These are phyloP conservation scores for Moricandia arvensis DNA, from an alignment of 345 rosid genomes.

Conservation along the genomic window DNA sequence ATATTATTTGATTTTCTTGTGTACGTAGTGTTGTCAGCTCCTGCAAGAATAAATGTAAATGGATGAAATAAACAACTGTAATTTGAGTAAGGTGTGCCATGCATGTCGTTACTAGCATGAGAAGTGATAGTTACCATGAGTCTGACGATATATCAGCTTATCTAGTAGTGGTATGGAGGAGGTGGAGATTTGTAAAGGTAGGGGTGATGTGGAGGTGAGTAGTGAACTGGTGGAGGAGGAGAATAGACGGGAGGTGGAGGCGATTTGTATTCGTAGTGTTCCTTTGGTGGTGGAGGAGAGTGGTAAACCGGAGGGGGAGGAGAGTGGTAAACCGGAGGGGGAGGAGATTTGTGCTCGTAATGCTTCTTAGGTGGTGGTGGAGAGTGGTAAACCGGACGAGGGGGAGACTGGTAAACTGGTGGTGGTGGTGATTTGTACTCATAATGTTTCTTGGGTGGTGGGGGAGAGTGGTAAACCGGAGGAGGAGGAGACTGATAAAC, in stretches of 20 bases:
- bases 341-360: not conserved
- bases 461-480: not conserved
- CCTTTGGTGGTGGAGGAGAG: not conserved
- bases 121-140: not conserved
- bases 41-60: not conserved
- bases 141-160: not conserved
- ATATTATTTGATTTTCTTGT: not conserved
- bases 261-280: not conserved
- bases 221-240: conserved; percentile 14
- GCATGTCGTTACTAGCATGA: not conserved
- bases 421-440: not conserved
- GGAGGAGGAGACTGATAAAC: not conserved
- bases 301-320: not conserved
- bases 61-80: not conserved
- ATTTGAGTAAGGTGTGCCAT: not conserved
- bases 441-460: not conserved
- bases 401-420: not conserved
- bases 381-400: not conserved
- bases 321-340: not conserved
- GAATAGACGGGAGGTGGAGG: conserved; percentile 1
- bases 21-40: not conserved
- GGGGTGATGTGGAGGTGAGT: conserved; percentile 9
- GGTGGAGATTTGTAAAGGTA: conserved; percentile 17
- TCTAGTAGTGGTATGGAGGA: not conserved
- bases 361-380: not conserved